phyloP scores from a whole-genome alignment of 306 rosid genomes.

The Mimosa pudica region DNA sequence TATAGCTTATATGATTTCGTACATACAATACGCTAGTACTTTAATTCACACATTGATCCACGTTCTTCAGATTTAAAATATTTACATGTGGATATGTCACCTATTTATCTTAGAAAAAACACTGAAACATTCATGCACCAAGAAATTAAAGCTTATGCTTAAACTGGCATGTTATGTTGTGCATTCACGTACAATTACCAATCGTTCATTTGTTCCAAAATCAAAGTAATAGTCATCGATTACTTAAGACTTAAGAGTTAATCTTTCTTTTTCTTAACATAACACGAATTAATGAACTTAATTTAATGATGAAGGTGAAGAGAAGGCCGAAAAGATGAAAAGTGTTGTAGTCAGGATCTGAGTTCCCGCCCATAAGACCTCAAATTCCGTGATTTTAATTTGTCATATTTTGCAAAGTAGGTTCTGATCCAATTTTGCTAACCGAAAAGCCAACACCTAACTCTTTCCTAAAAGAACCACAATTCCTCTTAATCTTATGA shows the following conservation, averaged over 20 bases:
- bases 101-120: not conserved
- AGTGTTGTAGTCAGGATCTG: slow-evolving; percentile 30
- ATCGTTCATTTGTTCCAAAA: slow-evolving; percentile 7
- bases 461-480: slow-evolving; percentile 27
- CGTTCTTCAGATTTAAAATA: no score
- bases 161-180: not conserved
- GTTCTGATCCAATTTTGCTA: slow-evolving; percentile 18
- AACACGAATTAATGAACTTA: not conserved
- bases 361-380: not conserved
- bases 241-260: slow-evolving; percentile 13
- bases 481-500: not conserved
- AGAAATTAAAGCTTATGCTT: not conserved
- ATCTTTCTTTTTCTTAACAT: not conserved
- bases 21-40: no score
- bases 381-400: not conserved
- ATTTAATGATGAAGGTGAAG: slow-evolving; percentile 4
- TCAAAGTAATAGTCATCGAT: no score
- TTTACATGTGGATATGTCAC: no score
- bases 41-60: no score
- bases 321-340: slow-evolving; percentile 34
- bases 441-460: slow-evolving; percentile 27
- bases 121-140: not conserved
- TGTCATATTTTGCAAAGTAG: slow-evolving; percentile 24
- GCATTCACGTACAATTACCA: not conserved
- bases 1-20: no score